Conservation (phyloP, 2,329 filamentous ascomycete species). For the Pseudohalonectria lignicola region DNA sequence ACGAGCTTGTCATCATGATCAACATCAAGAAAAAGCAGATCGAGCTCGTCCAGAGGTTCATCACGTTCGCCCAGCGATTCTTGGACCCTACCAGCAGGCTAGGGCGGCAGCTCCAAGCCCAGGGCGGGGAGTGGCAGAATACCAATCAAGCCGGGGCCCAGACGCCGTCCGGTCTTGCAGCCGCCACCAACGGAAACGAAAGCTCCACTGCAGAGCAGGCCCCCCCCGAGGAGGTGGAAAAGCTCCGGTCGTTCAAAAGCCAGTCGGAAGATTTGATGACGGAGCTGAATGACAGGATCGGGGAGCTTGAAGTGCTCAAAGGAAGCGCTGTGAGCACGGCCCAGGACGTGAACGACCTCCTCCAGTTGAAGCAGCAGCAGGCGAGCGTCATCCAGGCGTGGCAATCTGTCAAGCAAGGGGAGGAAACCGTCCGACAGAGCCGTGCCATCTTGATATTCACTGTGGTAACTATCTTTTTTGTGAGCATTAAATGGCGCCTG, state of each 20-base stretch:
- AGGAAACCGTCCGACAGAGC: conserved; percentile 27
- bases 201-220: too few species aligned
- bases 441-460: conserved; percentile 34
- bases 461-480: conserved; percentile 32
- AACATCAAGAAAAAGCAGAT: conserved; percentile 23
- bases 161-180: too few species aligned
- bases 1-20: conserved; percentile 35
- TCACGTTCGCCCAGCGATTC: conserved; percentile 1
- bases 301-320: conserved; percentile 20
- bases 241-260: too few species aligned
- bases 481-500: conserved; percentile 7
- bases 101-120: too few species aligned
- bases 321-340: conserved; percentile 20
- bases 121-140: too few species aligned
- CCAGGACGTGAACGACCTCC: conserved; percentile 22
- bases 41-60: conserved; percentile 17
- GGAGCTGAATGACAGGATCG: conserved; percentile 16
- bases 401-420: conserved; percentile 24
- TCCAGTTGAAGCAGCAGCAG: conserved; percentile 33
- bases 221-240: too few species aligned
- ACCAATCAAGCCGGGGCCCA: conserved; percentile 2
- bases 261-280: conserved; percentile 15
- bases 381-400: conserved; percentile 31
- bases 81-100: too few species aligned
- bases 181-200: too few species aligned